Evolutionary conservation across 2,329 filamentous ascomycete species (phyloP).

Genomic region (Pseudomassariella vexata): DNA sequence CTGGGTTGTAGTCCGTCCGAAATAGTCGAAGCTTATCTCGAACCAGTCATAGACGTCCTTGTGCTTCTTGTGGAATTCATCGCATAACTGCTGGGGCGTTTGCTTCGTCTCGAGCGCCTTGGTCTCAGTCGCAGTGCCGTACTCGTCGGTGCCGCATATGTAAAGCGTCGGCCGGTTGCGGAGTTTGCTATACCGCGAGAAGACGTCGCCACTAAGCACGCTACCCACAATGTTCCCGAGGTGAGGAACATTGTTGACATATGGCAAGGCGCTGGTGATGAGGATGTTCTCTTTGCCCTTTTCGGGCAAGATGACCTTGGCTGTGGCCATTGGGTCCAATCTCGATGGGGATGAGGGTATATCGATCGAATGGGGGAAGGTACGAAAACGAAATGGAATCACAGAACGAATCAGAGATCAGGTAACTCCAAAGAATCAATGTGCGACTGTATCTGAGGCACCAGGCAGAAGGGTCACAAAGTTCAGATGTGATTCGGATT

Average conservation of each 20-base stretch:
- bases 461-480: too few species aligned
- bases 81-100: constrained; percentile 77
- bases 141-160: constrained; percentile 88
- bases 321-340: constrained; percentile 6
- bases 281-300: constrained; percentile 80
- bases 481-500: too few species aligned
- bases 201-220: constrained; percentile 86
- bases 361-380: too few species aligned
- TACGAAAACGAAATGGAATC: too few species aligned
- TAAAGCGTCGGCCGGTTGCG: constrained; percentile 75
- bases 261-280: constrained; percentile 86
- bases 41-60: constrained; percentile 95
- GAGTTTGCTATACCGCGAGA: constrained; percentile 73
- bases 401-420: too few species aligned
- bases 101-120: constrained; percentile 81
- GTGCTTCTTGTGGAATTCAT: constrained; percentile 88
- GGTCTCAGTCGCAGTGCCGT: constrained; percentile 92
- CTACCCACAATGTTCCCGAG: constrained; percentile 84
- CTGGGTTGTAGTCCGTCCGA: constrained; percentile 83
- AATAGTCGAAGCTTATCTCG: constrained; percentile 89
- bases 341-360: not conserved
- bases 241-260: constrained; percentile 73
- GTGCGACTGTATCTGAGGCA: too few species aligned
- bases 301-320: constrained; percentile 50
- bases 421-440: too few species aligned